Percentiles rank a stretch among this genome's conserved stretches.
Conservation (phyloP, 306 rosid genomes). For the Quillaja saponaria region DNA sequence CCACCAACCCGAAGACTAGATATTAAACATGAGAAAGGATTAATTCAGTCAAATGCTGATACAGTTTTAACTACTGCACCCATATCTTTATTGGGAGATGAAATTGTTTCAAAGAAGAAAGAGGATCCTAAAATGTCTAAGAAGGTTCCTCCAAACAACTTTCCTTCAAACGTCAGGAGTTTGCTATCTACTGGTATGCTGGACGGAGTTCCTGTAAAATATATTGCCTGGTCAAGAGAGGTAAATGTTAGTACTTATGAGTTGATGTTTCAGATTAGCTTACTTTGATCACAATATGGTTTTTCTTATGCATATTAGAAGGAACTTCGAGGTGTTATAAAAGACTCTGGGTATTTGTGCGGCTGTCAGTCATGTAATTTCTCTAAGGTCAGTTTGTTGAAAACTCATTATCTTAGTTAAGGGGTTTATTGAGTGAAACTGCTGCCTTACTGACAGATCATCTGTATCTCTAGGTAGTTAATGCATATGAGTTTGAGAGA, state of each 20-base stretch:
- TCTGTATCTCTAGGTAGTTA: slow-evolving; percentile 84
- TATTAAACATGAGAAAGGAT: slow-evolving; percentile 40
- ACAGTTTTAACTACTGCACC: slow-evolving; percentile 29
- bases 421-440: no score
- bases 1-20: slow-evolving; percentile 40
- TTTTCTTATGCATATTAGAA: slow-evolving; percentile 63
- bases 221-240: slow-evolving; percentile 92
- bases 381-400: slow-evolving; percentile 55
- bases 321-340: slow-evolving; percentile 68
- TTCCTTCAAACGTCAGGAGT: slow-evolving; percentile 96
- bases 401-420: no score
- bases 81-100: slow-evolving; percentile 40
- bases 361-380: slow-evolving; percentile 81
- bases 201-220: slow-evolving; percentile 86
- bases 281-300: slow-evolving; percentile 49
- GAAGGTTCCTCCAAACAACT: slow-evolving; percentile 81
- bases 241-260: slow-evolving; percentile 46
- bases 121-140: slow-evolving; percentile 59
- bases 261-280: slow-evolving; percentile 45
- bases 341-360: slow-evolving; percentile 91
- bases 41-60: slow-evolving; percentile 37
- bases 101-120: slow-evolving; percentile 43
- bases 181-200: slow-evolving; percentile 89
- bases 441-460: no score
- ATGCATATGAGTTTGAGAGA: slow-evolving; percentile 95